Base-by-base conservation (phyloP, 208 protist species). In the Trypanosomatidae sp. region DNA sequence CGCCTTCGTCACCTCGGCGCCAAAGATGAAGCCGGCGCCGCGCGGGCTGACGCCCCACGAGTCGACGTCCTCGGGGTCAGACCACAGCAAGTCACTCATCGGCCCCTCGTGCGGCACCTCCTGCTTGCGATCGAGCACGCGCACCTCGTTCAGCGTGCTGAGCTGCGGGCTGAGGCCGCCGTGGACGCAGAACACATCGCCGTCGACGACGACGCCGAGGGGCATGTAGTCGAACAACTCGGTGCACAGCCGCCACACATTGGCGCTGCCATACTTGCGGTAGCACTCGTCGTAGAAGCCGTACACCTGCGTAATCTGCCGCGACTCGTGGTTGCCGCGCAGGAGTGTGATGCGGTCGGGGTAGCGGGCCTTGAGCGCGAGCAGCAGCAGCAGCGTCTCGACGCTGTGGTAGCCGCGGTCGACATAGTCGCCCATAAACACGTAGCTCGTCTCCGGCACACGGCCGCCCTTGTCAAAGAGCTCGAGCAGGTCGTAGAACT, bases 401-500 rank as follows among this genome's bases (percentile, higher is more conserved):
- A 96, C 69, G 46, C 76, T 91, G 71, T 98, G 88, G 55, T 96
- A 89, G 16, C 94, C 92, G n/a, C 94, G 71, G 53, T 97, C 94
- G 2, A 96, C 92, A 48, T 95, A 96, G 58, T 98, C 92, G 24
- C 92, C 95, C 79, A 94, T 82, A 38, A 94, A 94, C 3, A 94
- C 66, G 56, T 92, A 94, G 25, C 72, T 69, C 7, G 73, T 90
- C 5, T 87, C 79, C 1, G 79, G 77, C 35, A 92, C 70, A 22
- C 78, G 58, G 7, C 95, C 96, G 11, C 93, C 95, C 46, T 97
- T 88, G 44, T 80, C 70, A 56, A 99, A 99, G 15, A 99, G 77
- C 70, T 98, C 87, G 25, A 98, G 69, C 13, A 99, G 72, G 59
- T 99, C 97, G 60, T 92, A 97, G 48, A 99, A 99, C 75, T 99